Percentiles rank a stretch among this genome's conserved stretches.
phyloP scores from a whole-genome alignment of 2,329 filamentous ascomycete genomes.

The Fusarium incarnatum region DNA sequence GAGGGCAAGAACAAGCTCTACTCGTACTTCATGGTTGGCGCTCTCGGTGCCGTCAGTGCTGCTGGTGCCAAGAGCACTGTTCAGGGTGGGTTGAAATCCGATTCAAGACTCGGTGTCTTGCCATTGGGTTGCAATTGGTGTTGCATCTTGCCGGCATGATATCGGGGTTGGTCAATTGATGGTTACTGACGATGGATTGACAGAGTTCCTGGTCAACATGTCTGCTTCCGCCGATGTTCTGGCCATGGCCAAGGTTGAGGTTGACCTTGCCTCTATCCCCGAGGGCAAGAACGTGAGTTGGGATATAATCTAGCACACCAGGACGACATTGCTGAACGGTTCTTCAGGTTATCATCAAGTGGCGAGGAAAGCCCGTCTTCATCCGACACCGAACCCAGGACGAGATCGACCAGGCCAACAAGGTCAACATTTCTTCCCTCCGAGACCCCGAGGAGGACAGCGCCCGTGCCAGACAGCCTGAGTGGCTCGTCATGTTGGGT shows the following conservation, averaged over 20 bases:
- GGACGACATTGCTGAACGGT: conserved; percentile 9
- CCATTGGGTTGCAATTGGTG: conserved; percentile 49
- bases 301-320: conserved; percentile 6
- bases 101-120: conserved; percentile 22
- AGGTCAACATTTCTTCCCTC: conserved; percentile 82
- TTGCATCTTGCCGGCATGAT: conserved; percentile 15
- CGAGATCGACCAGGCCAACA: conserved; percentile 96
- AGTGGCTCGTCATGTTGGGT: conserved; percentile 99
- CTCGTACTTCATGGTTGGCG: conserved; percentile 98
- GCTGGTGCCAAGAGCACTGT: conserved; percentile 98
- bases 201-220: conserved; percentile 99
- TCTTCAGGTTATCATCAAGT: conserved; percentile 94
- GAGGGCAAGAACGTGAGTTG: conserved; percentile 97
- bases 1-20: conserved; percentile 85
- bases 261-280: conserved; percentile 90
- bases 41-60: conserved; percentile 90
- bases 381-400: conserved; percentile 95
- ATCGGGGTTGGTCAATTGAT: conserved; percentile 40
- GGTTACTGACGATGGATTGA: conserved; percentile 46
- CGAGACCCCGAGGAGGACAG: conserved; percentile 92
- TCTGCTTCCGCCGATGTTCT: conserved; percentile 97
- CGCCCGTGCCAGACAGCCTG: conserved; percentile 96
- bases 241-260: conserved; percentile 99
- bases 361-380: conserved; percentile 99
- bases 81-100: conserved; percentile 77